These are phyloP conservation scores for Hyaloperonospora arabidopsidis DNA, from an alignment of 352 stramenopile genomes.

Conservation along the genomic window DNA sequence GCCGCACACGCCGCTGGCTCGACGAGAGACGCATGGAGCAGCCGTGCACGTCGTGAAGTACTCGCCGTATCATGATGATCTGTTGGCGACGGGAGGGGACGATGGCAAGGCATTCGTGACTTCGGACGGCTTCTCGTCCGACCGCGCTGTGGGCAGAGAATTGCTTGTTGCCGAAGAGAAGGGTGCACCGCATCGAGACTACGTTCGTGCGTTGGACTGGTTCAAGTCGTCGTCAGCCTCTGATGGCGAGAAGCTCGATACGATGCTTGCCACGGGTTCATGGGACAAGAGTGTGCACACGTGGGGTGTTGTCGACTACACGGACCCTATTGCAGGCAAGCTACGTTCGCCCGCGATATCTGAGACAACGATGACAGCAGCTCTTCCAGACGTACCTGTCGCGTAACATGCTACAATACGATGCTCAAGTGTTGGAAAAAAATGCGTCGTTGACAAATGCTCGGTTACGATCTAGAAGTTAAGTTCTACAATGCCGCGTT, in stretches of 20 bases:
- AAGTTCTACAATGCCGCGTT: slow-evolving; percentile 22
- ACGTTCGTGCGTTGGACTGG: slow-evolving; percentile 68
- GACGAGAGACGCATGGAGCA: slow-evolving; percentile 33
- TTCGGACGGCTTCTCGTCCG: slow-evolving; percentile 26
- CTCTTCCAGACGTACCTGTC: slow-evolving; percentile 16
- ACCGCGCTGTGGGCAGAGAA: slow-evolving; percentile 13
- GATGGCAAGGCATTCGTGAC: slow-evolving; percentile 47
- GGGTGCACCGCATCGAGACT: slow-evolving; percentile 42
- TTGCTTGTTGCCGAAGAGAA: slow-evolving; percentile 18
- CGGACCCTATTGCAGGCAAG: slow-evolving; percentile 1
- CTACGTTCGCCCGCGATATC: neutral
- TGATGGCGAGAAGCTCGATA: slow-evolving; percentile 6
- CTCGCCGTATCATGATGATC: slow-evolving; percentile 46
- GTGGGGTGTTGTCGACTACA: slow-evolving; percentile 35
- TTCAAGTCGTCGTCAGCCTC: slow-evolving; percentile 21
- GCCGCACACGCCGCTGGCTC: slow-evolving; percentile 31
- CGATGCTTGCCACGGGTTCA: slow-evolving; percentile 39
- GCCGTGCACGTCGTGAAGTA: slow-evolving; percentile 62
- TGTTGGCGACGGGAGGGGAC: slow-evolving; percentile 58
- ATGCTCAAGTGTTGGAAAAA: slow-evolving; percentile 7
- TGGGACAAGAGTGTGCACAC: slow-evolving; percentile 59
- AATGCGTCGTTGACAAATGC: neutral
- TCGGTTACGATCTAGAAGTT: slow-evolving; percentile 1
- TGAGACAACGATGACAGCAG: slow-evolving; percentile 6
- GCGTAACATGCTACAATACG: slow-evolving; percentile 15